Evolutionary conservation across 768 basidiomycete species (phyloP), one percentile per base, ranked within the genome.

Genomic region (Calocybe gangraenosa): DNA sequence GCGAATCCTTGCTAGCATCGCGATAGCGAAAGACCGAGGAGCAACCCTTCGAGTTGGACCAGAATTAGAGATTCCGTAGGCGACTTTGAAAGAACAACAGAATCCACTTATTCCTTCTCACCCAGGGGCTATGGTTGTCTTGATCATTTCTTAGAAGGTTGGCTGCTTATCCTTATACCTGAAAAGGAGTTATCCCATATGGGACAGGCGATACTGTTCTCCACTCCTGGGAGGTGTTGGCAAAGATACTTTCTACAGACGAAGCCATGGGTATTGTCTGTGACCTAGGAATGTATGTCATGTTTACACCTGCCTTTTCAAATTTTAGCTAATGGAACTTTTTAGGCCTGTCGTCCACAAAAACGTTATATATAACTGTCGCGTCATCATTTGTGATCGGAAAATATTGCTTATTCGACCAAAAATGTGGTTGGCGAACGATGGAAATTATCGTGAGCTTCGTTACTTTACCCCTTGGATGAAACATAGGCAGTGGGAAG

Each of bases 391-490:
- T 34, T 78, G 92, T 59, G 75, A 93, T 65, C 75, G 81, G 44
- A 78, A 90, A 67, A 93, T 99, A 48, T 67, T 97, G 1, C 81
- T 97, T 51, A 98, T 99, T 52, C 82, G 96, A 18, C 96, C 96
- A 0, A 99, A 98, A 71, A 94, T 99, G 94, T 99, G 96, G 96
- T 74, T 99, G 36, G 96, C 96, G 1, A 98, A 98, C 59, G 92
- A 96, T 57, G 96, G 96, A 3, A 98, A 98, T 60, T 99, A 99
- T 63, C 87, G 96, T 20, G 82, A 85, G 61, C 69, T 87, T 57
- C 69, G 87, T 11, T 90, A 92, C 62, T 99, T 99, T 57, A 92
- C 95, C 2, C 93, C 96, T 0, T 99, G 96, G 95, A 68, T 71
- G 59, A 95, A 93, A 60, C 88, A 89, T 59, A 78, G 84, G 22